A percentile compares a stretch with the other conserved stretches of the same genome.
These are phyloP conservation scores for Symbiodinium natans DNA, from an alignment of 73 alveolate species.

Conservation along the genomic window DNA sequence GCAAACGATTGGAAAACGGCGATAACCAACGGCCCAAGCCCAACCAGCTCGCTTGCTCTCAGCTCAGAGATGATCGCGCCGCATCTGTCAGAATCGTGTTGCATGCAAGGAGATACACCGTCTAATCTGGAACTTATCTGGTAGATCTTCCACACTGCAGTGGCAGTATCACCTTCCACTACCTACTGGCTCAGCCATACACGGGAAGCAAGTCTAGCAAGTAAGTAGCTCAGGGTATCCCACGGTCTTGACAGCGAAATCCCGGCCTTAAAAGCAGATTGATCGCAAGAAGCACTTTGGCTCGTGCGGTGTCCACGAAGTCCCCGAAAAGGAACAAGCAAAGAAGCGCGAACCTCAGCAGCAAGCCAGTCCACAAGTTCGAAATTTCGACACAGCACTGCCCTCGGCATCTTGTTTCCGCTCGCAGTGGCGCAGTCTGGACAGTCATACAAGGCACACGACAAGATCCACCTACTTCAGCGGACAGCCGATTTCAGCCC, in stretches of 20 bases:
- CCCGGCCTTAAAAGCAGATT: constrained; percentile 52
- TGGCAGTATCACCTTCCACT: neutral
- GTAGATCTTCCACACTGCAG: too few species aligned
- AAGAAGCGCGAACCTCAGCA: constrained; percentile 57
- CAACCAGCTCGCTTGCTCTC: constrained; percentile 38
- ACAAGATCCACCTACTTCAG: neutral
- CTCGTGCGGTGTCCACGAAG: neutral
- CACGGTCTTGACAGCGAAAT: too few species aligned
- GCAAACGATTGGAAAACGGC: constrained; percentile 73
- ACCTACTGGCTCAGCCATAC: neutral
- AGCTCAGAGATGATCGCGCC: constrained; percentile 35
- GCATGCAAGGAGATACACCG: too few species aligned
- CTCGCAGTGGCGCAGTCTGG: too few species aligned
- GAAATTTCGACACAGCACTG: neutral
- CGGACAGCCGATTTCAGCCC: neutral
- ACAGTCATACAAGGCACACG: too few species aligned
- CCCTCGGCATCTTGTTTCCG: neutral
- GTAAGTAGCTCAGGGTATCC: too few species aligned
- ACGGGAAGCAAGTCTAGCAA: neutral
- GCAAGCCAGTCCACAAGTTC: too few species aligned
- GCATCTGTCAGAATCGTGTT: constrained; percentile 52
- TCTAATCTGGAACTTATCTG: too few species aligned
- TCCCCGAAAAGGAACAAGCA: neutral
- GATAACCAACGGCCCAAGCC: constrained; percentile 84
- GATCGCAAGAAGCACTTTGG: constrained; percentile 72